phyloP scores from a whole-genome alignment of 306 rosid genomes.

The Prunus mongolica region DNA sequence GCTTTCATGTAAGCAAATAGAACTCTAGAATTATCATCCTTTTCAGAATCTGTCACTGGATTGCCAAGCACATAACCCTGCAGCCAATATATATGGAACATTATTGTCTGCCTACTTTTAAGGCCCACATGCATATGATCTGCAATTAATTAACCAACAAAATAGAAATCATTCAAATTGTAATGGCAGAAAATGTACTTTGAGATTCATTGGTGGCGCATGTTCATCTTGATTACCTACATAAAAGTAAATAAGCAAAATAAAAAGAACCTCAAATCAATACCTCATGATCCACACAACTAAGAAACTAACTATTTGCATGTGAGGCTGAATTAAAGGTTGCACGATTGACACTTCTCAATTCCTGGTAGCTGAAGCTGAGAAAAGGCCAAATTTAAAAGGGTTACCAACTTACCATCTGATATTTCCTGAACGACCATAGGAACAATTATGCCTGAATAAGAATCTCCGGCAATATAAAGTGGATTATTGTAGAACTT shows the following conservation, averaged over 20 bases:
- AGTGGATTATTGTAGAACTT: conserved; percentile 39
- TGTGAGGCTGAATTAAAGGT: neutral
- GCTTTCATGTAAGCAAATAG: conserved; percentile 6
- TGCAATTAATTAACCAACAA: no score
- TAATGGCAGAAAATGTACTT: no score
- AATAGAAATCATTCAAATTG: neutral
- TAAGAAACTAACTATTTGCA: neutral
- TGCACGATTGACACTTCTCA: no score
- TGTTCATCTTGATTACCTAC: no score
- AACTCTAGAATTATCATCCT: neutral
- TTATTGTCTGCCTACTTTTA: neutral
- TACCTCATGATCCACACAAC: no score
- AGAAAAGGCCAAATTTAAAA: neutral
- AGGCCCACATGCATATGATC: neutral
- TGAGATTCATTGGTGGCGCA: no score
- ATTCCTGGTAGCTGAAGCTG: no score
- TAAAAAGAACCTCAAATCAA: neutral
- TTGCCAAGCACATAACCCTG: conserved; percentile 25
- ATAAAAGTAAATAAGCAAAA: no score
- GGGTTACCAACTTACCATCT: conserved; percentile 26
- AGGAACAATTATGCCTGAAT: conserved; percentile 33
- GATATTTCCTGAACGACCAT: conserved; percentile 30
- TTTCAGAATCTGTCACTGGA: neutral
- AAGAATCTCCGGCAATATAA: conserved; percentile 54
- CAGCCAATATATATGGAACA: neutral